These are phyloP conservation scores for Silene coronaria DNA, from an alignment of 179 eudicot species.

Conservation along the genomic window DNA sequence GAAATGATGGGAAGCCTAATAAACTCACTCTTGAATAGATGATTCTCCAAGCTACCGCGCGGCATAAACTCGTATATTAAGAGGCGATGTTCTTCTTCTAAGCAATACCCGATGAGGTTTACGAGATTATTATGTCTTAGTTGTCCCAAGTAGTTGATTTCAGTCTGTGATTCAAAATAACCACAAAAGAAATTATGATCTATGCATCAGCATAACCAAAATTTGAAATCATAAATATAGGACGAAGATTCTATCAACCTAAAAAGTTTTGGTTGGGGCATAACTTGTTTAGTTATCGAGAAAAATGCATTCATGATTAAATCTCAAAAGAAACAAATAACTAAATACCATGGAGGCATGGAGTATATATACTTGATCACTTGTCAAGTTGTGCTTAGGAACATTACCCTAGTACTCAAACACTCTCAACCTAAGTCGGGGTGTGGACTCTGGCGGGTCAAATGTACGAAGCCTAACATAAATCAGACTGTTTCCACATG, in stretches of 20 bases:
- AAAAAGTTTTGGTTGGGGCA: background rate
- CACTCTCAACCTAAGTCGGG: too few species aligned
- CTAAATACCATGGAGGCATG: too few species aligned
- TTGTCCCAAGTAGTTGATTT: slow-evolving; percentile 50
- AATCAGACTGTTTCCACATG: too few species aligned
- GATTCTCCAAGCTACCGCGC: slow-evolving; percentile 57
- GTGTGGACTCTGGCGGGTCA: too few species aligned
- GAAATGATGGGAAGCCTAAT: background rate
- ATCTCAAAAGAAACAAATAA: too few species aligned
- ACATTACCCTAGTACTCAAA: too few species aligned
- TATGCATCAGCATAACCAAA: background rate
- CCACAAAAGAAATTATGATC: background rate
- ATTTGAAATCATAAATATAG: background rate
- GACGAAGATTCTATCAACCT: background rate
- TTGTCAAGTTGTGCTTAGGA: background rate
- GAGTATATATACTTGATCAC: too few species aligned
- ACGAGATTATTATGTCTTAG: slow-evolving; percentile 53
- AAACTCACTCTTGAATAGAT: slow-evolving; percentile 51
- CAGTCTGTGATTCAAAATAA: slow-evolving; percentile 35
- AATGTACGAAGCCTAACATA: too few species aligned
- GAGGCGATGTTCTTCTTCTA: slow-evolving; percentile 52
- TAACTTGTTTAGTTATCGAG: background rate
- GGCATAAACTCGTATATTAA: slow-evolving; percentile 56
- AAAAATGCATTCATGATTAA: background rate
- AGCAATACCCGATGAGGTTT: slow-evolving; percentile 51